Base-by-base conservation (phyloP, 2,329 filamentous ascomycete species). In the Botrytis fabae region DNA sequence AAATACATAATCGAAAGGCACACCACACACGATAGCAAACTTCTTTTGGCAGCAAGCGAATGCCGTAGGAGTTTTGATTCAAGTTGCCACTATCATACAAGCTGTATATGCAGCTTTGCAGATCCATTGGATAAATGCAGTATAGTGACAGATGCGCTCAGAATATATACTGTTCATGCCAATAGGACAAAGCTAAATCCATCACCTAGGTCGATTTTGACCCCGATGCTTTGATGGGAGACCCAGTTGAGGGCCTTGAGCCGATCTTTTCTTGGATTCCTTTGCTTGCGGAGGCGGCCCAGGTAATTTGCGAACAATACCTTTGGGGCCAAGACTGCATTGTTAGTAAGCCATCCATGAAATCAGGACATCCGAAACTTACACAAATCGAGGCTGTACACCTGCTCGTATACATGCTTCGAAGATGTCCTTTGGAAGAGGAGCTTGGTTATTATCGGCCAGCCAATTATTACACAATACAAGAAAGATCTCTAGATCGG, bases 311-410 rank as follows among this genome's bases (percentile, higher is more conserved):
- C 68, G 68, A 46, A 62, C 28, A 46, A 70, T 28, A 5, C 54
- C 54, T 62, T 35, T 46, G 18, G 68, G 54, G n/a, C 68, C 68
- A 28, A n/a, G 54, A n/a, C 68, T 70, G 16, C 2, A n/a, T 4
- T 62, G 12, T 70, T 38, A 38, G 68, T 16, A 70, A n/a, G 28
- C 22, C 35, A 38, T 32, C 1, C 7, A n/a, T 18, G 6, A 44
- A 20, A 38, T 25, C 9, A 16, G 22, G 22, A 20, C 22, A 42
- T 42, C 22, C 10, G 10, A 4, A 10, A 71, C 69, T 64, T 57
- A 71, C 69, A 71, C 44, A 25, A 71, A 54, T 71, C 35, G 60
- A n/a, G 69, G 69, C 32, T 71, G 69, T 20, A 63, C 35, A 14
- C 69, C 60, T 12, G 40, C 22, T 25, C 25, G 35, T 44, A 71